Conservation (phyloP, 2,329 filamentous ascomycete genomes). For the Fonsecaea pugnacius region DNA sequence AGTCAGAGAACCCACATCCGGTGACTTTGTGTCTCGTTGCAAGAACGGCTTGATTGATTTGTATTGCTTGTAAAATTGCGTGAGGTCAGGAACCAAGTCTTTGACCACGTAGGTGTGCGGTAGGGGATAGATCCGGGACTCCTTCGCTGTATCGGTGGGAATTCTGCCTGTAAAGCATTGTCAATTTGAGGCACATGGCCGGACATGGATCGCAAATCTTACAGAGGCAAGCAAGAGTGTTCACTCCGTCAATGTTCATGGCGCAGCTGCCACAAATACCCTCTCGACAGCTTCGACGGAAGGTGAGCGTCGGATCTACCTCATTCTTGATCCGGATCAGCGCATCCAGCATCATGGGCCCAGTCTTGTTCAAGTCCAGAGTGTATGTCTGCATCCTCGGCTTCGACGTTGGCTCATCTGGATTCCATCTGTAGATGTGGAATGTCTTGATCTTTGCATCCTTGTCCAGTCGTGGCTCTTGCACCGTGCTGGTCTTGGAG, state of each 20-base stretch:
- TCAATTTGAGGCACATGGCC: conserved; percentile 23
- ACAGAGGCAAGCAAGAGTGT: conserved; percentile 97
- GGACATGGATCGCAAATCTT: conserved; percentile 51
- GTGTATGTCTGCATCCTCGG: conserved; percentile 94
- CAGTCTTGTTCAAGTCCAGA: conserved; percentile 97
- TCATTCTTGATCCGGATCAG: conserved; percentile 99
- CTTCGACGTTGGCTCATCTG: conserved; percentile 88
- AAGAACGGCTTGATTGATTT: conserved; percentile 99
- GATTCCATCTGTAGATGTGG: conserved; percentile 99
- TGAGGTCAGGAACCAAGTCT: conserved; percentile 96
- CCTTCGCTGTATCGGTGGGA: conserved; percentile 75
- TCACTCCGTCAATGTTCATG: conserved; percentile 99
- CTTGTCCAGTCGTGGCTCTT: conserved; percentile 63
- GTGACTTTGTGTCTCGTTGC: conserved; percentile 81
- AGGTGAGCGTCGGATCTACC: conserved; percentile 92
- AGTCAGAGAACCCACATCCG: conserved; percentile 67
- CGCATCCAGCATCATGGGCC: conserved; percentile 96
- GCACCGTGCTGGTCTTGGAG: conserved; percentile 63
- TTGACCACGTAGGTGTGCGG: conserved; percentile 99
- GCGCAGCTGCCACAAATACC: conserved; percentile 98
- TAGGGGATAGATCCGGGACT: conserved; percentile 94
- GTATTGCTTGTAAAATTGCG: conserved; percentile 99
- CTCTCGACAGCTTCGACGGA: conserved; percentile 93
- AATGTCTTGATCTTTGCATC: conserved; percentile 82
- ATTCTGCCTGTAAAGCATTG: conserved; percentile 73